These are phyloP conservation scores for Ceriops tagal DNA, from an alignment of 345 rosid genomes.

Conservation along the genomic window DNA sequence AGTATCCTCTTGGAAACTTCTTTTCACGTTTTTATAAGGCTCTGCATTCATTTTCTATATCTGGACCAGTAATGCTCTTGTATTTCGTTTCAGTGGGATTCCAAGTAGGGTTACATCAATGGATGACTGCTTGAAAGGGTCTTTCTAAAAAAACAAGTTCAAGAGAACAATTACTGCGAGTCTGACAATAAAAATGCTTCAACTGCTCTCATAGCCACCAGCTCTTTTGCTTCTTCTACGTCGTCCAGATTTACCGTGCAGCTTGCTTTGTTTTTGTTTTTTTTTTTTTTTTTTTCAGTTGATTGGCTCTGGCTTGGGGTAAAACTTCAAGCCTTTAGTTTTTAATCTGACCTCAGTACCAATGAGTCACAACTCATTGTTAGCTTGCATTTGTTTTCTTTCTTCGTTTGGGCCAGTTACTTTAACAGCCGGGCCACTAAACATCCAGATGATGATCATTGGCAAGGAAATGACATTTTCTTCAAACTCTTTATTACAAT, in stretches of 20 bases:
- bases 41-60: too few relatives aligned
- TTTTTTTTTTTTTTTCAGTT: slow-evolving; percentile 9
- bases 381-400: neutral
- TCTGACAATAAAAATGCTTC: slow-evolving; percentile 24
- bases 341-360: slow-evolving; percentile 10
- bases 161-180: slow-evolving; percentile 30
- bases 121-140: slow-evolving; percentile 28
- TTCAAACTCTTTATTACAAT: slow-evolving; percentile 22
- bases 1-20: too few relatives aligned
- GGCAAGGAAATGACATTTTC: slow-evolving; percentile 23
- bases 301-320: neutral
- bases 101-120: slow-evolving; percentile 28
- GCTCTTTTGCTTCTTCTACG: too few relatives aligned
- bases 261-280: neutral
- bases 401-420: slow-evolving; percentile 13
- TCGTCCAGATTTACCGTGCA: neutral
- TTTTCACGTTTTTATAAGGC: too few relatives aligned
- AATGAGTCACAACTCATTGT: too few relatives aligned
- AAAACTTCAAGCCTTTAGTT: slow-evolving; percentile 15
- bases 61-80: too few relatives aligned
- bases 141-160: slow-evolving; percentile 21
- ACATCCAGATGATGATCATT: slow-evolving; percentile 16
- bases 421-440: slow-evolving; percentile 8
- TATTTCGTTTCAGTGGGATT: neutral
- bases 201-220: neutral